A percentile compares a stretch with the other conserved stretches of the same genome.
Conservation (phyloP, 116 monocot genomes). For the Phalaenopsis hybrid region DNA sequence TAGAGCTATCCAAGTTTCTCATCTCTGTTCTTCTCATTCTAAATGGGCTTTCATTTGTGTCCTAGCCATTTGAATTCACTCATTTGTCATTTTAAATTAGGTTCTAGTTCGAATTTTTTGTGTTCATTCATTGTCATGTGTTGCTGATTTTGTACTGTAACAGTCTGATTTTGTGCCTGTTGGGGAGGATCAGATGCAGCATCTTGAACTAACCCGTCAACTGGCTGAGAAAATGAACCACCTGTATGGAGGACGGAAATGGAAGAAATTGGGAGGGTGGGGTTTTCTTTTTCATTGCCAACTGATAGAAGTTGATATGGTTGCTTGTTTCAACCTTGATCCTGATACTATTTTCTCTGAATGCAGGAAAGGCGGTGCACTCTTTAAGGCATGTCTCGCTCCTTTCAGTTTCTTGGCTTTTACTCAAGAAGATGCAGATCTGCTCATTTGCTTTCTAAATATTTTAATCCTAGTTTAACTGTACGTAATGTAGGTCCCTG, state of each 20-base stretch:
- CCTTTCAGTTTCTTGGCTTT: slow-evolving; percentile 6
- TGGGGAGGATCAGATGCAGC: slow-evolving; percentile 95
- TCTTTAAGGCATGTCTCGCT: slow-evolving; percentile 67
- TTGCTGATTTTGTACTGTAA: not conserved
- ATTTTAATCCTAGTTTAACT: not conserved
- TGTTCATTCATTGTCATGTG: not conserved
- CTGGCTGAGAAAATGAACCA: slow-evolving; percentile 81
- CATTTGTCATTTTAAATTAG: not conserved
- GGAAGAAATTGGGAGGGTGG: slow-evolving; percentile 99
- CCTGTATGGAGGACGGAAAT: slow-evolving; percentile 85
- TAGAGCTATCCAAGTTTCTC: slow-evolving; percentile 10
- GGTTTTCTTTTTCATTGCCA: slow-evolving; percentile 9
- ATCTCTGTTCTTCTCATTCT: not conserved
- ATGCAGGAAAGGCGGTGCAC: slow-evolving; percentile 71
- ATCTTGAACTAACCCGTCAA: slow-evolving; percentile 89
- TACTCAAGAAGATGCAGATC: not conserved
- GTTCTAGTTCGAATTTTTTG: not conserved
- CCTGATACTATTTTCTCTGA: slow-evolving; percentile 13
- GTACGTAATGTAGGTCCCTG: slow-evolving; percentile 57
- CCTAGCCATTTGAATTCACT: not conserved
- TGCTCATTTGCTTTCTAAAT: not conserved
- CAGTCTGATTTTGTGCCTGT: slow-evolving; percentile 98
- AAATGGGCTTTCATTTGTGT: not conserved
- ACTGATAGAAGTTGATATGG: not conserved
- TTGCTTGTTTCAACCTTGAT: slow-evolving; percentile 10